These are phyloP conservation scores for Trypanosomatidae sp. DNA, from an alignment of 208 protist genomes.

Conservation along the genomic window DNA sequence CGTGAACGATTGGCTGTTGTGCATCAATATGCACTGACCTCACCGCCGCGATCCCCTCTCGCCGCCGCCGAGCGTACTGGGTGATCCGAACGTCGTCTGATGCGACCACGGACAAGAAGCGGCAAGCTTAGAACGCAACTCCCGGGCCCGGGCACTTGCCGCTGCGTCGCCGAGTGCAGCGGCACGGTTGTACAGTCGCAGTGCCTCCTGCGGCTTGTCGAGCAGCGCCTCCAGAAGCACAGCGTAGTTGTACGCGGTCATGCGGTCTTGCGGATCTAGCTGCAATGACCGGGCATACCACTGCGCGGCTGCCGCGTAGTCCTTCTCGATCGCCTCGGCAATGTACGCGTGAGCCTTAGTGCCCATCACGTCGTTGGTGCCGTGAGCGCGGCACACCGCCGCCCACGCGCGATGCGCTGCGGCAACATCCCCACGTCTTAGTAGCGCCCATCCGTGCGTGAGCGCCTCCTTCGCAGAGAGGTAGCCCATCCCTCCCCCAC, in stretches of 20 bases:
- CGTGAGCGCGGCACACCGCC: slow-evolving; percentile 31
- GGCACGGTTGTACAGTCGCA: slow-evolving; percentile 54
- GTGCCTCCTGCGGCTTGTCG: slow-evolving; percentile 39
- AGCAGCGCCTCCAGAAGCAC: slow-evolving; percentile 76
- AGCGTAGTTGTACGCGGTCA: slow-evolving; percentile 85
- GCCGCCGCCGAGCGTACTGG: background rate
- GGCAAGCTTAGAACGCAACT: slow-evolving; percentile 30
- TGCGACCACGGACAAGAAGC: background rate
- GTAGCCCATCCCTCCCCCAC: background rate
- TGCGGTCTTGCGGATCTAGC: slow-evolving; percentile 65
- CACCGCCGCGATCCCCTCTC: background rate
- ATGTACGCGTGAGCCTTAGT: slow-evolving; percentile 69
- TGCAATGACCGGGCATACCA: slow-evolving; percentile 62
- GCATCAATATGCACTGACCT: background rate
- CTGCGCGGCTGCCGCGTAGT: slow-evolving; percentile 51
- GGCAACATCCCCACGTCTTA: slow-evolving; percentile 49
- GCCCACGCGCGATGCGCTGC: slow-evolving; percentile 54
- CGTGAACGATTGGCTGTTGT: background rate
- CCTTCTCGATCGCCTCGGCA: slow-evolving; percentile 68
- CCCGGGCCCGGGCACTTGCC: slow-evolving; percentile 49
- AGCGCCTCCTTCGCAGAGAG: slow-evolving; percentile 36
- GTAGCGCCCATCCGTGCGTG: slow-evolving; percentile 59
- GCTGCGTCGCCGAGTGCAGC: slow-evolving; percentile 52
- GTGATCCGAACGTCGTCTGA: background rate
- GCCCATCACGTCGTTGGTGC: slow-evolving; percentile 40